Percentiles rank a stretch among this genome's conserved stretches.
These are phyloP conservation scores for Penicillium bialowiezense DNA, from an alignment of 495 filamentous ascomycete species.

Conservation along the genomic window DNA sequence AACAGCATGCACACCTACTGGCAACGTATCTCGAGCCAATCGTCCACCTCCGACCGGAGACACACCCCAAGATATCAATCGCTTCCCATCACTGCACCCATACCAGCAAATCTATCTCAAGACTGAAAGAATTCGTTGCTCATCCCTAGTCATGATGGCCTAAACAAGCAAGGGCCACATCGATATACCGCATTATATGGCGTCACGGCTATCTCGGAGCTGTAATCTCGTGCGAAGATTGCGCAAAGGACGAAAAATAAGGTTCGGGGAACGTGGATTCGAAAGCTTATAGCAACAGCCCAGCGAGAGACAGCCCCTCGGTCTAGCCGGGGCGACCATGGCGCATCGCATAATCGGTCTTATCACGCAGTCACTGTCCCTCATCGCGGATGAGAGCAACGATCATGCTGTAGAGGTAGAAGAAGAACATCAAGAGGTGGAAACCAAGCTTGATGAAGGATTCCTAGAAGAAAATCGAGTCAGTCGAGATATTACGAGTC, in stretches of 20 bases:
- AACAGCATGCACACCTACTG: constrained; percentile 17
- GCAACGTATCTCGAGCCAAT: background rate
- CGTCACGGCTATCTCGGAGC: constrained; percentile 2
- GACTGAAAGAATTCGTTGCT: constrained; percentile 11
- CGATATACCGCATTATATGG: constrained; percentile 8
- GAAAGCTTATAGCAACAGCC: background rate
- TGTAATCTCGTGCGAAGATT: constrained; percentile 1
- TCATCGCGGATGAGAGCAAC: constrained; percentile 97
- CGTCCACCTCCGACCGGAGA: constrained; percentile 9
- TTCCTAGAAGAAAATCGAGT: constrained; percentile 57
- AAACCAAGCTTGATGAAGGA: constrained; percentile 99
- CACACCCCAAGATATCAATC: constrained; percentile 18
- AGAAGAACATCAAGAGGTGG: constrained; percentile 99
- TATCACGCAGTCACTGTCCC: constrained; percentile 61
- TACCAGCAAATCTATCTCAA: constrained; percentile 16
- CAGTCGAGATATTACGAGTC: background rate
- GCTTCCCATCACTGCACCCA: constrained; percentile 9
- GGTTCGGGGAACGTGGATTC: background rate
- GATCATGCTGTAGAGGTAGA: constrained; percentile 99
- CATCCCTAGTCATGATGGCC: constrained; percentile 7
- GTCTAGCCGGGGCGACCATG: constrained; percentile 29
- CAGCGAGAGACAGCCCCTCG: constrained; percentile 2
- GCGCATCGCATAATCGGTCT: constrained; percentile 43
- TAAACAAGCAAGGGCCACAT: background rate
- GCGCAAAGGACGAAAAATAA: constrained; percentile 1